Evolutionary conservation across 495 filamentous ascomycete species (phyloP).

Genomic region (Tetracladium setigerum): DNA sequence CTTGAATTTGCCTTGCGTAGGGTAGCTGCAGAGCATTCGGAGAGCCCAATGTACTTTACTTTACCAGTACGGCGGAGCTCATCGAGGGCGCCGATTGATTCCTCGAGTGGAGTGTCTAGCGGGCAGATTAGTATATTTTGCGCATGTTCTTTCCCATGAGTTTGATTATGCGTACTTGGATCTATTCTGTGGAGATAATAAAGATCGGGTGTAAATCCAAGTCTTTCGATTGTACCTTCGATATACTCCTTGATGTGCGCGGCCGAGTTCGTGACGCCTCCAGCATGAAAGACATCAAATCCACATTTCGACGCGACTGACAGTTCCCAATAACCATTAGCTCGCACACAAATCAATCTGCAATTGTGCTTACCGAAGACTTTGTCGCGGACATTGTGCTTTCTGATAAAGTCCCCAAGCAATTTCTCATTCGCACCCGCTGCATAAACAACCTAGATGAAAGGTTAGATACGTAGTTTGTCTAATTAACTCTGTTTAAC

Average conservation of each 20-base stretch:
- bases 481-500: too few species aligned
- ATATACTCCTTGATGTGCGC: constrained; percentile 44
- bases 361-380: constrained; percentile 30
- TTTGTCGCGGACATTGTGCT: constrained; percentile 39
- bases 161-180: constrained; percentile 35
- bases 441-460: constrained; percentile 35
- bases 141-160: constrained; percentile 25
- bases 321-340: neutral
- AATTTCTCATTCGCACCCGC: constrained; percentile 43
- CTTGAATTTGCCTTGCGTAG: constrained; percentile 61
- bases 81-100: constrained; percentile 39
- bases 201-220: constrained; percentile 54
- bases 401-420: constrained; percentile 43
- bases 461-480: too few species aligned
- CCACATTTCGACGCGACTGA: constrained; percentile 45
- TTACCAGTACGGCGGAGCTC: constrained; percentile 43
- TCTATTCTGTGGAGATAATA: constrained; percentile 75
- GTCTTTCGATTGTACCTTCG: constrained; percentile 41
- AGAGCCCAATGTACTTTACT: constrained; percentile 64
- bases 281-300: constrained; percentile 25
- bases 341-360: constrained; percentile 1
- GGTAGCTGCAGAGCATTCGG: constrained; percentile 62
- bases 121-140: constrained; percentile 11
- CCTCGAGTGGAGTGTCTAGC: constrained; percentile 38
- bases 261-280: constrained; percentile 38